Evolutionary conservation across 2,329 filamentous ascomycete species (phyloP).

Genomic region (Passalora sequoiae): DNA sequence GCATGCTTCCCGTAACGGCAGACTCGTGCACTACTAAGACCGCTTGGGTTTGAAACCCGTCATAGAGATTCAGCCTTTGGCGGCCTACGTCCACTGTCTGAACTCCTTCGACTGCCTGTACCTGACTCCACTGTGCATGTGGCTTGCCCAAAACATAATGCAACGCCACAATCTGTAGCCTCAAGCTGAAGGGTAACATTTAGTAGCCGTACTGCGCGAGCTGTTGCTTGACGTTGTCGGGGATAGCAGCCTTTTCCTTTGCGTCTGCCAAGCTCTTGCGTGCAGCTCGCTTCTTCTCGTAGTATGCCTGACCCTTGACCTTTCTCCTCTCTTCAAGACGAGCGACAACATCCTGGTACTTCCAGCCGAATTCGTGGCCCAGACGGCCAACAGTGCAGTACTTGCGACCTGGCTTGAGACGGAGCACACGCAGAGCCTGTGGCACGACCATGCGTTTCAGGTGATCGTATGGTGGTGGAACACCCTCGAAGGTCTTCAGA

Average conservation of each 20-base stretch:
- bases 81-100: slow-evolving; percentile 17
- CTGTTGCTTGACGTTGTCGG: slow-evolving; percentile 80
- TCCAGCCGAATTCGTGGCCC: slow-evolving; percentile 99
- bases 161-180: slow-evolving; percentile 7
- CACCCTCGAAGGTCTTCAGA: slow-evolving; percentile 99
- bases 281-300: slow-evolving; percentile 98
- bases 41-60: too few relatives aligned
- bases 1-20: too few relatives aligned
- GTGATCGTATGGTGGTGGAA: slow-evolving; percentile 98
- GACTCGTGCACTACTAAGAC: too few relatives aligned
- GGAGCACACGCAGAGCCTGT: slow-evolving; percentile 92
- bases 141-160: slow-evolving; percentile 15
- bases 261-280: slow-evolving; percentile 86
- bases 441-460: slow-evolving; percentile 99
- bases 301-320: slow-evolving; percentile 98
- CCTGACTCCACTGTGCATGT: slow-evolving; percentile 12
- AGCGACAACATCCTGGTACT: slow-evolving; percentile 98
- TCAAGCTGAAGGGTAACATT: slow-evolving; percentile 27
- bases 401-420: slow-evolving; percentile 98
- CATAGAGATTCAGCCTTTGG: slow-evolving; percentile 14
- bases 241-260: slow-evolving; percentile 84
- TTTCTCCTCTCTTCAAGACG: slow-evolving; percentile 99
- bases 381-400: slow-evolving; percentile 99
- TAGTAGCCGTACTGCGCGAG: slow-evolving; percentile 92
- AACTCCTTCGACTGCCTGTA: slow-evolving; percentile 16